Percentiles rank a stretch among this genome's conserved stretches.
These are phyloP conservation scores for Sporothrix brasiliensis DNA, from an alignment of 2,329 filamentous ascomycete species.

Conservation along the genomic window DNA sequence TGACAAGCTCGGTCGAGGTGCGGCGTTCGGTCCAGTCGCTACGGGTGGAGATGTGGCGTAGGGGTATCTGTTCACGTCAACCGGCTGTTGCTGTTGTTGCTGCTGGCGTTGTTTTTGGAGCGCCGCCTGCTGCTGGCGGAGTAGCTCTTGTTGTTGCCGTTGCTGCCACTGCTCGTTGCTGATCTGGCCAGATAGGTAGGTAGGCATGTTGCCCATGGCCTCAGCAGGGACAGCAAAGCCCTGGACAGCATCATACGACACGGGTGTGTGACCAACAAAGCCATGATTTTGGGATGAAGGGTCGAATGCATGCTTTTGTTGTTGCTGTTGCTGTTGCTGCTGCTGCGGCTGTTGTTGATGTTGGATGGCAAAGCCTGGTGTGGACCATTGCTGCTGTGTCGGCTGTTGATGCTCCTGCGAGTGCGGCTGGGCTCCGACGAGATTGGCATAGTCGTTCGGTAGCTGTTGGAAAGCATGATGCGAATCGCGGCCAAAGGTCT, in stretches of 20 bases:
- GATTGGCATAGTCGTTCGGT: slow-evolving; percentile 8
- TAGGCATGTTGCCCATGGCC: slow-evolving; percentile 6
- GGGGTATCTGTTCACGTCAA: slow-evolving; percentile 2
- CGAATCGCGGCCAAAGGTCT: slow-evolving; percentile 11
- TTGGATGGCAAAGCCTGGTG: not conserved
- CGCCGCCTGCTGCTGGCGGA: slow-evolving; percentile 23
- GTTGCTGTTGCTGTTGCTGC: slow-evolving; percentile 24
- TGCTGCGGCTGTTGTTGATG: slow-evolving; percentile 23
- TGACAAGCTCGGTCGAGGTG: slow-evolving; percentile 16
- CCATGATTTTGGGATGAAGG: slow-evolving; percentile 15
- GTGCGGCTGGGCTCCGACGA: slow-evolving; percentile 6
- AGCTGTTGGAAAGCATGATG: slow-evolving; percentile 22
- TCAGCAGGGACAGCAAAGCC: slow-evolving; percentile 26
- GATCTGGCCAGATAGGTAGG: slow-evolving; percentile 24
- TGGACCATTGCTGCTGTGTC: not conserved
- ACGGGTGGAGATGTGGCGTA: not conserved
- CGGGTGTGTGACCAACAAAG: slow-evolving; percentile 20
- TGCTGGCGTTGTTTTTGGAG: slow-evolving; percentile 24
- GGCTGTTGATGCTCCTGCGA: not conserved
- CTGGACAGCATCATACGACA: slow-evolving; percentile 8
- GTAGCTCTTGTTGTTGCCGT: slow-evolving; percentile 5
- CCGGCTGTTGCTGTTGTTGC: not conserved
- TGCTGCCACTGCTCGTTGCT: slow-evolving; percentile 29
- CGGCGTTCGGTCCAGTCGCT: not conserved
- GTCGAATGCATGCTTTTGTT: slow-evolving; percentile 12